Conservation (phyloP, 2,329 filamentous ascomycete species). For the Chalara sp. region DNA sequence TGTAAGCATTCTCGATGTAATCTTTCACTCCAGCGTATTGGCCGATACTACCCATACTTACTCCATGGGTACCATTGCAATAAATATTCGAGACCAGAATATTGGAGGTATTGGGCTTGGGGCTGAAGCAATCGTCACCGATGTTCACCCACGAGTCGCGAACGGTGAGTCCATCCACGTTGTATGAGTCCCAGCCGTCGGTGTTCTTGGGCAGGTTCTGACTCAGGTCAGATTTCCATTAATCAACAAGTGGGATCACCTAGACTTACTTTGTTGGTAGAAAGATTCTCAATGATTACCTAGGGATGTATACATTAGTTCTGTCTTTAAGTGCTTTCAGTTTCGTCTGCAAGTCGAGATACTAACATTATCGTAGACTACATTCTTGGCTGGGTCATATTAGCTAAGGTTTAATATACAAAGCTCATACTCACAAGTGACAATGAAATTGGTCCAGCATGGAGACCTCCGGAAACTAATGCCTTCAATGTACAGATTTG, state of each 20-base stretch:
- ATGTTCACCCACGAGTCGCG: too few species aligned
- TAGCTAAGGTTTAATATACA: conserved; percentile 55
- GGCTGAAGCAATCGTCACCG: conserved; percentile 47
- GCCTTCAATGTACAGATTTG: too few species aligned
- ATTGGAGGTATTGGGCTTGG: conserved; percentile 57
- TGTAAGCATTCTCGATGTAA: conserved; percentile 47
- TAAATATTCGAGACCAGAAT: conserved; percentile 57
- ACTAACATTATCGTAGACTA: conserved; percentile 56
- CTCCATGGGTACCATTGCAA: conserved; percentile 64
- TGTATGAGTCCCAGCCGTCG: too few species aligned
- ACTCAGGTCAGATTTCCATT: too few species aligned
- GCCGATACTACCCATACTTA: conserved; percentile 62
- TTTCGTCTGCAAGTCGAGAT: conserved; percentile 42
- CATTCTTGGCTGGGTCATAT: conserved; percentile 44
- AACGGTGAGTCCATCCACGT: too few species aligned
- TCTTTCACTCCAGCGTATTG: conserved; percentile 46
- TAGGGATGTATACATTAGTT: too few species aligned
- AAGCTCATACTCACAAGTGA: conserved; percentile 45
- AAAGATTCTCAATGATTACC: too few species aligned
- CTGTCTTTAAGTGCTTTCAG: conserved; percentile 31
- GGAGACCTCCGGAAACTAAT: too few species aligned
- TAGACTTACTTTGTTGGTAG: too few species aligned
- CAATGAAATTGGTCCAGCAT: conserved; percentile 41
- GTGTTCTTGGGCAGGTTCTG: conserved; percentile 55
- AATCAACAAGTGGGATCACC: too few species aligned